Base-by-base conservation (phyloP, 1,139 yeast genomes). In the Wickerhamiella pararugosa region DNA sequence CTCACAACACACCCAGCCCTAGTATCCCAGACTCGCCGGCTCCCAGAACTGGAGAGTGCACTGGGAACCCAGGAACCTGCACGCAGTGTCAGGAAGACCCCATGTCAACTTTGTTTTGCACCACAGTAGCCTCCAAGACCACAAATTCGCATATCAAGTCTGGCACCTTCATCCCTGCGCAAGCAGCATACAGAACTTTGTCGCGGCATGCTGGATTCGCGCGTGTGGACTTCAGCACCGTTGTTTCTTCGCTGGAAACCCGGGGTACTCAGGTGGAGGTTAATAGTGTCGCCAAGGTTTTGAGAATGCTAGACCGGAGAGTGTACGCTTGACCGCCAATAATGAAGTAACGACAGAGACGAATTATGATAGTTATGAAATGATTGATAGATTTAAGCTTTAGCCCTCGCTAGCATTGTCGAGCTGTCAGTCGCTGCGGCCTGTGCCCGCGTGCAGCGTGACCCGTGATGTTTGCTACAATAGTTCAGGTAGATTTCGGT, bases 191-290 rank as follows among this genome's bases (percentile, higher is more conserved):
- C 60, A 79, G 77, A 60, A 82, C 94, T 0, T 68, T 83, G 42
- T 76, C 90, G 25, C 67, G 93, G 47, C 94, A 83, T 58, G 77
- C 79, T 50, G 75, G 78, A 51, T 81, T 83, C 60, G 70, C 70
- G 46, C 66, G 75, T 7, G 82, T 79, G 11, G 93, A 82, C 50
- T 75, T 83, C 53, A 73, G 80, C 42, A 71, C 76, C 1, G 65
- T 83, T 48, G 86, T 83, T 4, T 83, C 83, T 7, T 75, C 79
- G 53, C 67, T 83, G 49, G 76, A 80, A 34, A 81, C 93, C 0
- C 66, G 81, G 50, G 94, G 93, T 2, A 80, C 81, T 81, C 84
- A 79, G 53, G 93, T 83, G 35, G 94, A 83, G 54, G 94, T 81
- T 6, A 83, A 79, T 54, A 75, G 83, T 47, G 92, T 83, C 30